Conservation (phyloP, 306 rosid genomes). For the Acacia crassicarpa region DNA sequence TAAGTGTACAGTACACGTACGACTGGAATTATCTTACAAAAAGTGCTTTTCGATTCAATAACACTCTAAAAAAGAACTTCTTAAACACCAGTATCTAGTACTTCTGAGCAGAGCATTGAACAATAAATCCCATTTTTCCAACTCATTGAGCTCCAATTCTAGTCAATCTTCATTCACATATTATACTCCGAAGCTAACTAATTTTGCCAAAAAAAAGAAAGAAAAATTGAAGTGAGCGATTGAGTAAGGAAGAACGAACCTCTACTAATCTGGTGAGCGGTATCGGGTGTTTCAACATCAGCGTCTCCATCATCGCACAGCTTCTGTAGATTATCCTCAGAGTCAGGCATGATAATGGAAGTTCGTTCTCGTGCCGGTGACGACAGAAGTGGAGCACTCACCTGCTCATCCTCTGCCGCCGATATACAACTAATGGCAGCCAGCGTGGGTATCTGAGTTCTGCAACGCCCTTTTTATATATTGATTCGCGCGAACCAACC, state of each 20-base stretch:
- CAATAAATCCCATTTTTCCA: not conserved
- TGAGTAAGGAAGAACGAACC: constrained; percentile 39
- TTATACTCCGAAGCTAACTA: not conserved
- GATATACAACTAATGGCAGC: not conserved
- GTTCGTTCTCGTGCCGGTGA: not conserved
- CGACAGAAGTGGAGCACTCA: not conserved
- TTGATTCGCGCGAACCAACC: not conserved
- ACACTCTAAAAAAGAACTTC: not conserved
- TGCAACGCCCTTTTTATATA: not conserved
- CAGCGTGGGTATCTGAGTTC: not conserved
- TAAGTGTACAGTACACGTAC: not conserved
- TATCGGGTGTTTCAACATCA: constrained; percentile 53
- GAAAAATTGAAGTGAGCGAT: not conserved
- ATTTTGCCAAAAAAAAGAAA: not conserved
- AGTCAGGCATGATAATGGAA: not conserved
- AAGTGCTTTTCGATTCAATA: not conserved
- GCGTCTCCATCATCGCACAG: constrained; percentile 31
- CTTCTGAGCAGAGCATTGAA: not conserved
- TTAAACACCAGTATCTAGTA: not conserved
- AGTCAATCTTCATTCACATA: not conserved
- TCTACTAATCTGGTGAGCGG: constrained; percentile 86
- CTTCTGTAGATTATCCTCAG: not conserved
- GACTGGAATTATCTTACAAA: too few species aligned
- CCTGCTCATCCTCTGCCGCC: not conserved
- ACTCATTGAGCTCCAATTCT: not conserved